Base-by-base conservation (phyloP, 129 eudicot genomes). In the Helichrysum umbraculigerum region DNA sequence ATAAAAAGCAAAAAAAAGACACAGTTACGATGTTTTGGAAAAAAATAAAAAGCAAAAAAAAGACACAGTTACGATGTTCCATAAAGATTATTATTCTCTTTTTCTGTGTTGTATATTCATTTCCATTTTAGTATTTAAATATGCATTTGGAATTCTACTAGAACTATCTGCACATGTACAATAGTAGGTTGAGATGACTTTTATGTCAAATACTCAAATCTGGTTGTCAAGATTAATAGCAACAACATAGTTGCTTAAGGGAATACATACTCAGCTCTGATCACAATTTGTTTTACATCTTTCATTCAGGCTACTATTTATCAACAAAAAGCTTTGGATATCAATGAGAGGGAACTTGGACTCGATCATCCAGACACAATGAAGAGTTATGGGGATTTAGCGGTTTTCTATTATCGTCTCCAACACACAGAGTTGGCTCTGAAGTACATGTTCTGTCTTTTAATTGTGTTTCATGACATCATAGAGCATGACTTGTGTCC, bases 311-410 rank as follows among this genome's bases (percentile, higher is more conserved):
- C 98, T 52, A 93, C 98, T 57, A 93, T 91, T 37, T 93, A 93
- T 80, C 98, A 93, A 84, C 98, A 93, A 80, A 93, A 93, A 71
- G 98, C 98, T 83, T 78, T 90, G 76, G 98, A 93, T 85, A 93
- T 93, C 82, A 93, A 93, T 73, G 98, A 93, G 83, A 88, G 98
- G 82, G 98, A 93, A 81, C 93, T 93, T 76, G 98, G 98, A 62
- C 97, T 93, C 35, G 97, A 93, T 85, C 98, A 93, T 82, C 98
- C 98, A n/a, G 98, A 91, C 78, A 93, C 97, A 76, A 93, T 93
- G 98, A 93, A 93, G 87, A 93, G 98, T 85, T 93, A 93, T 59
- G 97, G 98, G 58, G 98, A 93, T 72, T 81, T 93, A 75, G 98
- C 98, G 28, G 98, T 93, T 85, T 93, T 93, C 82, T 93, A 93